A percentile compares a stretch with the other conserved stretches of the same genome.
phyloP scores from a whole-genome alignment of 2,329 filamentous ascomycete genomes.

The Neofusicoccum umdonicola region DNA sequence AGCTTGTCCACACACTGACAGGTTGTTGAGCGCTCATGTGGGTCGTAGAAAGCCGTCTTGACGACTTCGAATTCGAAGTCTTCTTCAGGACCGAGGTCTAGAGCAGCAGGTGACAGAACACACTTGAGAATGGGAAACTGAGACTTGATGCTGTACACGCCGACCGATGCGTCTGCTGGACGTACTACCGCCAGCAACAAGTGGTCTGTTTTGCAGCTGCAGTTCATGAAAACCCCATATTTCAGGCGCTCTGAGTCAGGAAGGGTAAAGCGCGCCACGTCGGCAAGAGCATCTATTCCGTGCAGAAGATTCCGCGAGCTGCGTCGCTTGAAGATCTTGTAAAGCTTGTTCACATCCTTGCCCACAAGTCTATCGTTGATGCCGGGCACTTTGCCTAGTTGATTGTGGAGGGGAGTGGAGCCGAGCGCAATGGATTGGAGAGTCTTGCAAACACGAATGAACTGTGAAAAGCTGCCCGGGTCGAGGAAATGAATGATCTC shows the following conservation, averaged over 20 bases:
- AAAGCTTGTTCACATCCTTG: not conserved
- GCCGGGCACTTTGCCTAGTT: constrained; percentile 22
- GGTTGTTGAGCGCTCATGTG: not conserved
- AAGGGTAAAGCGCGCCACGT: not conserved
- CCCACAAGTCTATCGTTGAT: not conserved
- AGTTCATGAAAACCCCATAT: constrained; percentile 4
- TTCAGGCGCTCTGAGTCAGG: not conserved
- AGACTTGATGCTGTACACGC: constrained; percentile 9
- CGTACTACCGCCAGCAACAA: constrained; percentile 4
- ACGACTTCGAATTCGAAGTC: constrained; percentile 8
- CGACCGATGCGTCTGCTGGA: not conserved
- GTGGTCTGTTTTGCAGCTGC: not conserved
- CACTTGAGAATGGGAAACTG: constrained; percentile 7
- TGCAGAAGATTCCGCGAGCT: not conserved
- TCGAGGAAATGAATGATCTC: constrained; percentile 24
- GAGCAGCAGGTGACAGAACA: not conserved
- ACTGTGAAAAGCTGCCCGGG: constrained; percentile 24
- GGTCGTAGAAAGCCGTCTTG: constrained; percentile 8
- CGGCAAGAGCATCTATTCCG: not conserved
- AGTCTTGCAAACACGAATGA: constrained; percentile 22
- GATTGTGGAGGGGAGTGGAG: constrained; percentile 21
- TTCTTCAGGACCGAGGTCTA: not conserved
- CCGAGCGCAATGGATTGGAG: constrained; percentile 24
- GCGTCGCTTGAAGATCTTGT: not conserved
- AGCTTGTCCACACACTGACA: constrained; percentile 5